Percentiles rank a stretch among this genome's conserved stretches.
These are phyloP conservation scores for Silene latifolia DNA, from an alignment of 148 eudicot genomes.

Conservation along the genomic window DNA sequence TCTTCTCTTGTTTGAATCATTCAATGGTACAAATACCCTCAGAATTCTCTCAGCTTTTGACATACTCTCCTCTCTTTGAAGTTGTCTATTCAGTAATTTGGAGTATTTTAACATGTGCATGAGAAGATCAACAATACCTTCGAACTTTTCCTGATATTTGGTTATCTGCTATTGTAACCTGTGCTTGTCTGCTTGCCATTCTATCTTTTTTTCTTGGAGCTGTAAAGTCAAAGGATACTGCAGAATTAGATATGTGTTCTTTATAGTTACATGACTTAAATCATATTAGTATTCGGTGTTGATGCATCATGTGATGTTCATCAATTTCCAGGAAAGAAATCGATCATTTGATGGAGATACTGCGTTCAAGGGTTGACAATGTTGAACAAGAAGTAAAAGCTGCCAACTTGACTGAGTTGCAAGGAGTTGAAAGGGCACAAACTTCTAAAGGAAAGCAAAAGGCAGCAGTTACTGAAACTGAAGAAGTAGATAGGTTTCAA, in stretches of 20 bases:
- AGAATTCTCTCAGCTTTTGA: neutral
- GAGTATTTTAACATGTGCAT: neutral
- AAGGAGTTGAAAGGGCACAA: constrained; percentile 32
- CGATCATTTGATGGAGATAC: constrained; percentile 58
- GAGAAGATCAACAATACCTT: neutral
- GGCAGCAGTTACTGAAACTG: constrained; percentile 27
- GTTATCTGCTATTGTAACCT: neutral
- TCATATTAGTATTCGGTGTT: neutral
- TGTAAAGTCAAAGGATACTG: neutral
- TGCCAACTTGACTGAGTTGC: constrained; percentile 19
- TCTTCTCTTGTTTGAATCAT: neutral
- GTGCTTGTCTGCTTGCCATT: constrained; percentile 5
- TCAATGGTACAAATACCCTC: neutral
- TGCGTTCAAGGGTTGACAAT: constrained; percentile 52
- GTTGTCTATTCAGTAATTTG: neutral
- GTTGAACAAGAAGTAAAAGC: constrained; percentile 36
- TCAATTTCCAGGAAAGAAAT: constrained; percentile 65
- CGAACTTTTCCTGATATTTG: neutral
- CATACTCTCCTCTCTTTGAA: neutral
- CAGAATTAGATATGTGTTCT: neutral
- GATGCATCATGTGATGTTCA: constrained; percentile 1
- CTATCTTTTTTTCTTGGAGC: constrained; percentile 6
- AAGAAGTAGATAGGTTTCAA: constrained; percentile 28
- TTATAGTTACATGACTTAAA: neutral
- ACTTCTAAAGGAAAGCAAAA: constrained; percentile 32